Conservation (phyloP, 768 basidiomycete species). For the Pisolithus tinctorius region DNA sequence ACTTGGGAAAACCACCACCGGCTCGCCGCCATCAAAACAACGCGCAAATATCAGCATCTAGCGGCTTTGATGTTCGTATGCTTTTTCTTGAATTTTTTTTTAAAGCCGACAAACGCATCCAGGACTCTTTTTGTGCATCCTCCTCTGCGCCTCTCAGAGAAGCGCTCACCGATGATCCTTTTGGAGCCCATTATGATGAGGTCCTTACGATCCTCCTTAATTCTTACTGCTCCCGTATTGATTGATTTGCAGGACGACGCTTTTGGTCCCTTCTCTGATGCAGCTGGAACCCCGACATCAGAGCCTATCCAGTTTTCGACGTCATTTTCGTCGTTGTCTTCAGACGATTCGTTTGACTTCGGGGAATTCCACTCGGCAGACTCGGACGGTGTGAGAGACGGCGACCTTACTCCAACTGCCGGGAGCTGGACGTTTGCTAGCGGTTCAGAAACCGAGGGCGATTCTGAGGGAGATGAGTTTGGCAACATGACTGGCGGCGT, state of each 20-base stretch:
- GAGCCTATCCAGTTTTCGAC: constrained; percentile 50
- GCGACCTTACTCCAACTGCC: constrained; percentile 54
- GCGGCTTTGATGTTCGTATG: constrained; percentile 50
- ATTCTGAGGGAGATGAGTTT: constrained; percentile 28
- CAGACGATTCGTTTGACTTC: constrained; percentile 70
- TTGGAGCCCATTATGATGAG: constrained; percentile 43
- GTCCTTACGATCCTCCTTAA: constrained; percentile 24
- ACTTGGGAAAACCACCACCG: constrained; percentile 43
- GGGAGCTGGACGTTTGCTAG: constrained; percentile 70
- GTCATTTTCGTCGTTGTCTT: constrained; percentile 47
- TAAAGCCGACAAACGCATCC: background rate
- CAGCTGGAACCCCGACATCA: constrained; percentile 39
- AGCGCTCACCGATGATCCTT: constrained; percentile 42
- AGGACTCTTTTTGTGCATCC: constrained; percentile 50
- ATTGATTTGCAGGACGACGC: constrained; percentile 40
- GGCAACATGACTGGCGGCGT: constrained; percentile 11
- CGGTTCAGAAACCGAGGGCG: constrained; percentile 24
- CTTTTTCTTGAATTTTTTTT: background rate
- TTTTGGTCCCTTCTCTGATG: constrained; percentile 80
- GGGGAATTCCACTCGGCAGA: constrained; percentile 66
- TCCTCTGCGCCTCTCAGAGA: constrained; percentile 25
- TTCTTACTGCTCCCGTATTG: constrained; percentile 1
- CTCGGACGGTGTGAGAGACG: constrained; percentile 24
- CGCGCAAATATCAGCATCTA: constrained; percentile 37
- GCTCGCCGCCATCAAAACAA: constrained; percentile 41